These are phyloP conservation scores for Aspergillus versicolor DNA, from an alignment of 2,329 filamentous ascomycete species.

Conservation along the genomic window DNA sequence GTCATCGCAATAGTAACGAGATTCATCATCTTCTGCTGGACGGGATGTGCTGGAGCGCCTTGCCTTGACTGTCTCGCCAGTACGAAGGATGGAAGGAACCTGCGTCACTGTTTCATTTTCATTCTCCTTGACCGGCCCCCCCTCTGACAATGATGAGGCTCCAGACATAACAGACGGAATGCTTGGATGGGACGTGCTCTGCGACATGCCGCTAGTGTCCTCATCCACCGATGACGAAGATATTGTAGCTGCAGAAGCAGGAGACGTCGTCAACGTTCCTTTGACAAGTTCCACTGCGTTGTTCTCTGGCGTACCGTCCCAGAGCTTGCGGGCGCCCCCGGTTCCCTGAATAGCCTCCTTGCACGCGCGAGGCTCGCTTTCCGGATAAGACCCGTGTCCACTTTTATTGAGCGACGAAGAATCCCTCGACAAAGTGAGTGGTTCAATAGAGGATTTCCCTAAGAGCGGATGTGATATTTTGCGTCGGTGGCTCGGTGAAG, in stretches of 20 bases:
- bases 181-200: conserved; percentile 48
- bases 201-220: conserved; percentile 47
- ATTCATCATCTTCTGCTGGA: conserved; percentile 37
- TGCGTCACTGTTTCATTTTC: conserved; percentile 25
- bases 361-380: conserved; percentile 25
- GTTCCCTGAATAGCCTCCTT: conserved; percentile 22
- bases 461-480: conserved; percentile 38
- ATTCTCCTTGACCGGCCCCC: conserved; percentile 31
- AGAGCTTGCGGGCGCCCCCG: conserved; percentile 14
- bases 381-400: conserved; percentile 16
- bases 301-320: conserved; percentile 15
- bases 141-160: conserved; percentile 46
- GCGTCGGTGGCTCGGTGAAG: conserved; percentile 31
- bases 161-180: conserved; percentile 47
- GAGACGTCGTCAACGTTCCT: conserved; percentile 33
- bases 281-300: conserved; percentile 19
- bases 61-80: conserved; percentile 43
- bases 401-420: conserved; percentile 32
- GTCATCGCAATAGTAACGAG: conserved; percentile 42
- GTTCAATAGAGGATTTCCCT: conserved; percentile 31
- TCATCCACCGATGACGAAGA: conserved; percentile 49
- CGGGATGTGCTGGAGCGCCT: conserved; percentile 20
- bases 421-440: conserved; percentile 37
- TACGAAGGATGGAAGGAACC: conserved; percentile 42
- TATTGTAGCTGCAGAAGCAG: conserved; percentile 46